Base-by-base conservation (phyloP, 2,329 filamentous ascomycete genomes). In the Monilinia polystroma region DNA sequence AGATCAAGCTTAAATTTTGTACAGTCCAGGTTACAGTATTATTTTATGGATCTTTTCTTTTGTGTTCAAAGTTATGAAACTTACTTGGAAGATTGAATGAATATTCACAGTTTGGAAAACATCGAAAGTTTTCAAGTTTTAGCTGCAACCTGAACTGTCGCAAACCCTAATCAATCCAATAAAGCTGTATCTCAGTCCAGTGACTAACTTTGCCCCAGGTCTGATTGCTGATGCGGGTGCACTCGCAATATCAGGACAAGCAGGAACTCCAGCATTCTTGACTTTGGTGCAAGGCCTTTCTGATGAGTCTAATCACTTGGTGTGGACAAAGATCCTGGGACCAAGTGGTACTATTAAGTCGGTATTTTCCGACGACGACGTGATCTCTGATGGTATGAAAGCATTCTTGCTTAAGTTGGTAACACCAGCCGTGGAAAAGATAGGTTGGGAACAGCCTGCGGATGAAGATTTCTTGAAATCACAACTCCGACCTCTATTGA, bases 181-280 rank as follows among this genome's bases (percentile, higher is more conserved):
- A 35, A 35, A 20, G 2, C 23, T 41, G 18, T n/a, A 1, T 53
- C 20, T 47, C 52, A 32, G 18, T 29, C 10, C 23, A 14, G 20
- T 43, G 38, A 29, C 59, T 67, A n/a, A 67, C 26, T 8, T 29
- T 23, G 1, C 38, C 23, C 4, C 65, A 75, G 73, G 74, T 52
- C 86, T 97, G 63, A 87, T 97, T 68, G 93, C 92, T 68, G 96
- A 97, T 74, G 92, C 94, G 26, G 90, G 91, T 57, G 93, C 95
- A 62, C 85, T 98, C 71, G 93, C 95, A 49, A 87, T 96, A 68
- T 91, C 95, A 67, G 95, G 95, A 29, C 87, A 95, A 75, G 89
- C 90, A 60, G 91, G 87, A 4, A 97, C 93, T 0, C 83, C 92
- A 32, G 90, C 91, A 11, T 83, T 99, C 16, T 81, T 99, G 41